Conservation (phyloP, 169 alveolate genomes). For the Toxoplasma gondii region DNA sequence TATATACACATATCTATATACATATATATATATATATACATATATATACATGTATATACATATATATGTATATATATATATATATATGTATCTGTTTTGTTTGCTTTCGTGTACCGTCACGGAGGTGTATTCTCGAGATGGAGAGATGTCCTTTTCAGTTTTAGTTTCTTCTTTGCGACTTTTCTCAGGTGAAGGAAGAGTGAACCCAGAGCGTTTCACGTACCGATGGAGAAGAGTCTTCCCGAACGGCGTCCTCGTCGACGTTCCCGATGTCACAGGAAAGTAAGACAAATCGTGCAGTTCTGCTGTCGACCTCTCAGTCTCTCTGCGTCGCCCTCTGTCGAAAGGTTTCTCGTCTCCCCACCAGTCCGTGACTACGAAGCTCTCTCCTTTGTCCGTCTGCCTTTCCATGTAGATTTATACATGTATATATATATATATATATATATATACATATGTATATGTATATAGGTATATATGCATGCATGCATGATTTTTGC, state of each 20-base stretch:
- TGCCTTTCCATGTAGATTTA: neutral
- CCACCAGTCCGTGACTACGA: no score
- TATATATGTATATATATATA: neutral
- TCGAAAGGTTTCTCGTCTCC: neutral
- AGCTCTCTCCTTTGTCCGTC: neutral
- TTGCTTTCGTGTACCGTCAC: no score
- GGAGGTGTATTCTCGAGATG: no score
- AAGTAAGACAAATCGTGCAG: neutral
- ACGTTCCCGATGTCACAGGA: slow-evolving; percentile 3
- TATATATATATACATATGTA: neutral
- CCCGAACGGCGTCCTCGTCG: slow-evolving; percentile 25
- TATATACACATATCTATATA: neutral
- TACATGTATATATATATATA: neutral
- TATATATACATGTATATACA: no score
- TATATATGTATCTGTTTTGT: neutral
- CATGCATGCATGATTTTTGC: neutral
- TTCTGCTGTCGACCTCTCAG: neutral
- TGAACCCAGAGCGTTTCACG: neutral
- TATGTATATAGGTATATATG: neutral
- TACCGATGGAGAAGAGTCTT: slow-evolving; percentile 4
- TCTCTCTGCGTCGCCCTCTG: neutral
- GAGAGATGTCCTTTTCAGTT: no score
- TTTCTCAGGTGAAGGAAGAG: no score
- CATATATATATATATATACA: no score
- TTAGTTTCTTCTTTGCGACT: no score